Percentiles rank a stretch among this genome's conserved stretches.
Conservation (phyloP, 2,329 filamentous ascomycete species). For the Colletotrichum chlorophyti region DNA sequence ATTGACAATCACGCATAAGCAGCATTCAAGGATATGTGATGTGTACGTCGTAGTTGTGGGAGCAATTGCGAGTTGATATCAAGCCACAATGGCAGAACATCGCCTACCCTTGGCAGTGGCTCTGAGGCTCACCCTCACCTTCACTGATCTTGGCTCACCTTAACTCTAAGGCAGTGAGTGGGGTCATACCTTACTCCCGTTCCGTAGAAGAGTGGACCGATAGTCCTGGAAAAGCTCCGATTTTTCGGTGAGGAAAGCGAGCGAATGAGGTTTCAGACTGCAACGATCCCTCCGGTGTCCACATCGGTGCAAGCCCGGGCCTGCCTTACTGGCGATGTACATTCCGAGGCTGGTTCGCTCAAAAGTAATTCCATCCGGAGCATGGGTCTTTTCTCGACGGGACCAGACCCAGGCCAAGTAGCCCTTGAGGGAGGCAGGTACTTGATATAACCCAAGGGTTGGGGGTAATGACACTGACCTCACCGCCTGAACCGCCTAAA, state of each 20-base stretch:
- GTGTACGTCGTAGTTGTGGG: background rate
- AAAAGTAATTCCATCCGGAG: conserved; percentile 12
- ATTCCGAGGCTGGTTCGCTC: conserved; percentile 1
- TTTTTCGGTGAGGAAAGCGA: no score
- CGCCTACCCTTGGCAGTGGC: background rate
- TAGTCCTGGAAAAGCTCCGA: background rate
- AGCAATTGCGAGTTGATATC: background rate
- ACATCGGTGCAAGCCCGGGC: no score
- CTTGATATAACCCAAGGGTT: background rate
- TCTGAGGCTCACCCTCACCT: background rate
- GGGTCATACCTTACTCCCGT: background rate
- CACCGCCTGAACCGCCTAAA: conserved; percentile 1
- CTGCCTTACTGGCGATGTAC: no score
- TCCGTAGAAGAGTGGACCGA: background rate
- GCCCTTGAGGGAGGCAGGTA: no score
- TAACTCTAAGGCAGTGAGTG: background rate
- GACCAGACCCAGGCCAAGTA: no score
- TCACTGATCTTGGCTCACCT: background rate
- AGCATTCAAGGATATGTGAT: background rate
- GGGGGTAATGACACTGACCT: conserved; percentile 16
- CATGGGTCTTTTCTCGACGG: no score
- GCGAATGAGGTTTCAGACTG: no score
- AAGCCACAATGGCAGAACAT: background rate
- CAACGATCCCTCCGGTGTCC: no score
- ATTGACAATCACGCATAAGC: no score